Base-by-base conservation (phyloP, 1,284 basidiomycete species). In the Cryptococcus depauperatus region DNA sequence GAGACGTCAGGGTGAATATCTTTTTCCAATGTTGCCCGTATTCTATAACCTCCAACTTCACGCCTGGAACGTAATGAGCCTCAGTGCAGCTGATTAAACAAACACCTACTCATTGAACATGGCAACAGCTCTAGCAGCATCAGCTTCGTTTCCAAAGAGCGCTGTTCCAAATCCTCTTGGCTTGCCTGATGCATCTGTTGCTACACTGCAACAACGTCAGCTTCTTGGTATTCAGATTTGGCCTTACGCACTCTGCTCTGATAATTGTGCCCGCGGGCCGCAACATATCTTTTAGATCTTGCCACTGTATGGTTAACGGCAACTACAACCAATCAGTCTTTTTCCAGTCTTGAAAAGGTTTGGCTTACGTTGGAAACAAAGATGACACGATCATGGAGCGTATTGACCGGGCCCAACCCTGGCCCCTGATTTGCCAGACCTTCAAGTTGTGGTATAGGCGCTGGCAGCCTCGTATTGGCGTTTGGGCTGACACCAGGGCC, bases 241-340 rank as follows among this genome's bases (percentile, higher is more conserved):
- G 22, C 1, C n/a, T n/a, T 0, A 60, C 61, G 53, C 37, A 66
- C 62, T 95, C 89, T 8, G 87, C 90, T 16, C 90, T 80, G 25
- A 89, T 74, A 41, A 96, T 84, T 14, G 84, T 82, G 8, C 89
- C 90, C 2, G 85, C 85, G 55, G 85, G 81, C 10, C 90, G 79
- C 66, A 93, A 90, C 3, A 93, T 76, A 61, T 95, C 90, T 68
- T 93, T 93, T 48, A 96, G 77, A 61, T 95, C 90, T 71, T 97
- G 93, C 93, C 93, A 98, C 73, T 95, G 91, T 61, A 87, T 86
- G 57, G 91, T 85, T 70, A 93, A 86, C 0, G 92, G 91, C n/a
- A 96, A 77, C 87, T 43, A 10, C 14, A 4, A 14, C 14, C 9
- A 45, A 25, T 22, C 32, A 41, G 22, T 18, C 7, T 10, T 18